Conservation (phyloP, 768 basidiomycete species). For the Gymnopilus dilepis region DNA sequence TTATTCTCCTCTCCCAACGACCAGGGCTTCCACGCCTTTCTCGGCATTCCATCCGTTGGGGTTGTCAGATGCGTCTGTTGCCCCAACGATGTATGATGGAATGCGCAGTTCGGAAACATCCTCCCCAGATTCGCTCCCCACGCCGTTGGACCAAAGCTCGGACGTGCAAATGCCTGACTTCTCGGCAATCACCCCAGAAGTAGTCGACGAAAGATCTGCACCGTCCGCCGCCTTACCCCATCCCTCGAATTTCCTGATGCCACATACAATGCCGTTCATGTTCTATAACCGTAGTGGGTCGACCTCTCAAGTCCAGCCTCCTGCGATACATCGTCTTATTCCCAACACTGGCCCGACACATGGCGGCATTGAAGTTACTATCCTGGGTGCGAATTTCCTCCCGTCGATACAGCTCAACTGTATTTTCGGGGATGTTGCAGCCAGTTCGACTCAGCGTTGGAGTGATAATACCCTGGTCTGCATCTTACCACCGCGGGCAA, state of each 20-base stretch:
- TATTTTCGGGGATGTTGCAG: conserved; percentile 82
- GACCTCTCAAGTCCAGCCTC: conserved; percentile 55
- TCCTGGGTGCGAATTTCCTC: conserved; percentile 92
- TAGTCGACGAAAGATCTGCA: conserved; percentile 10
- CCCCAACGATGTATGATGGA: conserved; percentile 42
- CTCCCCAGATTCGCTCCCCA: conserved; percentile 50
- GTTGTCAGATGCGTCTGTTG: conserved; percentile 33
- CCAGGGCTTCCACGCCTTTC: conserved; percentile 52
- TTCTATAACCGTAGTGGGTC: conserved; percentile 62
- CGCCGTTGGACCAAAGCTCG: conserved; percentile 47
- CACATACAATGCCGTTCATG: conserved; percentile 55
- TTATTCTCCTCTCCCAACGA: conserved; percentile 47
- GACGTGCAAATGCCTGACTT: conserved; percentile 46
- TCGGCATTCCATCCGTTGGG: conserved; percentile 37
- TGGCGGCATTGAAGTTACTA: conserved; percentile 93
- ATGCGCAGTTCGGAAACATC: conserved; percentile 51
- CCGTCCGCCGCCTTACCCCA: conserved; percentile 19
- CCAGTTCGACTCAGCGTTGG: conserved; percentile 89
- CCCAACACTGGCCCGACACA: conserved; percentile 85
- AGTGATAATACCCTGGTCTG: conserved; percentile 94
- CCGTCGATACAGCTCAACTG: conserved; percentile 72
- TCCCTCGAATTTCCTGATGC: conserved; percentile 24
- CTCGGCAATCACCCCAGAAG: conserved; percentile 23
- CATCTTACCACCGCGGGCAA: conserved; percentile 80
- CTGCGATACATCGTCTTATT: conserved; percentile 85